Evolutionary conservation across 2,329 filamentous ascomycete species (phyloP), one percentile per base, ranked within the genome.

Genomic region (Xylariaceae sp.): DNA sequence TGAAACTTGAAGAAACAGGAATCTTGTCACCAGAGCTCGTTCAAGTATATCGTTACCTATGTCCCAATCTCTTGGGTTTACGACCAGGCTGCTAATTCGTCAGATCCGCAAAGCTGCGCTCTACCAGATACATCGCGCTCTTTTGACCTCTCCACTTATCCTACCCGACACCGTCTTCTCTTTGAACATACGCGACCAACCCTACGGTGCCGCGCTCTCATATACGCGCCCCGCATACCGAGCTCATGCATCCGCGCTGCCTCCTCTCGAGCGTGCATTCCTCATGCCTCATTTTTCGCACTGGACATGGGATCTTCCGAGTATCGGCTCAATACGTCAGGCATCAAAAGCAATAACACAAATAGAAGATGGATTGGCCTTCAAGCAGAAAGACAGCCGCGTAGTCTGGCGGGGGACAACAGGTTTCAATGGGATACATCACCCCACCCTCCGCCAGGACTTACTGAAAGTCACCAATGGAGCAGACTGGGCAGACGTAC

Each of bases 111-210:
- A 43, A 19, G 51, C 51, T 12, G 48, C 51, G n/a, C 45, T 54
- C 2, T 39, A 54, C 42, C 51, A 54, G 22, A 54, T 54, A n/a
- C 40, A 51, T 44, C 48, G 48, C 5, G 49, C 49, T 5, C 12
- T 52, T 10, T 18, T 49, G 36, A 52, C 49, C 11, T 52, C 49
- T 6, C 45, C 49, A 0, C 14, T 18, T 10, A 7, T 12, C 11
- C 42, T 52, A 2, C 49, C 49, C 4, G 39, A 49, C 27, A 52
- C 49, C 1, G 17, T 52, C 42, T 52, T 52, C 42, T 38, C 49
- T 12, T 42, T 52, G 2, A 52, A 52, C 19, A 35, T 49, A 17
- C 39, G 49, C 15, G 49, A 52, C 45, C 49, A 52, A 43, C 49
- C 49, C 39, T 52, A 49, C 42, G 49, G 49, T 9, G 39, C 45